These are phyloP conservation scores for Colletotrichum sp. DNA, from an alignment of 2,329 filamentous ascomycete species.

Conservation along the genomic window DNA sequence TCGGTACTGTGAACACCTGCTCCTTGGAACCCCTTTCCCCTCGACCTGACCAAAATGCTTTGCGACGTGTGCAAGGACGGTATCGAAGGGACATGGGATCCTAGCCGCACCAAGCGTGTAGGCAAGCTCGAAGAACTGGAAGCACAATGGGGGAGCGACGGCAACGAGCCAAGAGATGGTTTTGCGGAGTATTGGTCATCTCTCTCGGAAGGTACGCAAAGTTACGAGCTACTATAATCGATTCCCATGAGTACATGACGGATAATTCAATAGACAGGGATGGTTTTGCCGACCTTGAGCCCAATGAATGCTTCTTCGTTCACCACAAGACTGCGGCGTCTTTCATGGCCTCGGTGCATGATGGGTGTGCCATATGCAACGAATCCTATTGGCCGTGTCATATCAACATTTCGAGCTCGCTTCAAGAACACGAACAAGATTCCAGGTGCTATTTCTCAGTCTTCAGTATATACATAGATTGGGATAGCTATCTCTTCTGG, in stretches of 20 bases:
- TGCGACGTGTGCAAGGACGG: neutral
- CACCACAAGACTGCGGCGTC: neutral
- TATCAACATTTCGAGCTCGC: rapidly evolving
- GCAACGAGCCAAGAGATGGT: no score
- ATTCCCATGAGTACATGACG: rapidly evolving
- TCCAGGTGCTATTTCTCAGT: no score
- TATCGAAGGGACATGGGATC: neutral
- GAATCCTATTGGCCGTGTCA: rapidly evolving
- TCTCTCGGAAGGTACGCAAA: neutral
- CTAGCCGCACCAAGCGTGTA: neutral
- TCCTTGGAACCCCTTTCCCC: neutral
- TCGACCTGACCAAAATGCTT: neutral
- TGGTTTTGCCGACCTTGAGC: rapidly evolving
- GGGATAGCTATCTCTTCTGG: rapidly evolving
- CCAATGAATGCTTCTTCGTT: neutral
- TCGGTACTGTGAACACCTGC: rapidly evolving
- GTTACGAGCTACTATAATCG: rapidly evolving
- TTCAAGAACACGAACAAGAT: no score
- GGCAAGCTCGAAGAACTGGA: neutral
- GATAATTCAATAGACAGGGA: neutral
- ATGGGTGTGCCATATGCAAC: neutral
- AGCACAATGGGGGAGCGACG: neutral
- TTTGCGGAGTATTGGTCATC: neutral
- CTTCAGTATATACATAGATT: no score
- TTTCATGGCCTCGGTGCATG: neutral